Evolutionary conservation across 192 early-diverging fungal species (phyloP).

Genomic region (Backusella morwellensis): DNA sequence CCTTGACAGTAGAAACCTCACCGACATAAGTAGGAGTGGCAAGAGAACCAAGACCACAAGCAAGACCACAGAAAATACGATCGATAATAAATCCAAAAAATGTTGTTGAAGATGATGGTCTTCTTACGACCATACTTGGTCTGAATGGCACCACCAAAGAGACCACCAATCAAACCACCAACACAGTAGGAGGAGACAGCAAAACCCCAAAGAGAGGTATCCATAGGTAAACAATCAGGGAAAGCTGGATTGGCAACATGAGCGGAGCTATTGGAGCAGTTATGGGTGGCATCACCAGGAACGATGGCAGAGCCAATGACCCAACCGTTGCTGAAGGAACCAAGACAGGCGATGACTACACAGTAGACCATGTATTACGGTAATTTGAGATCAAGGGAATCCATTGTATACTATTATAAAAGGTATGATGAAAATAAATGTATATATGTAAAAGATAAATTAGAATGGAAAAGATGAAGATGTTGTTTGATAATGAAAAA

Average conservation of each 20-base stretch:
- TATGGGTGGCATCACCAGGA: neutral
- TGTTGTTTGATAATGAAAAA: too few relatives aligned
- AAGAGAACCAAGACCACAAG: slow-evolving; percentile 62
- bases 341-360: too few relatives aligned
- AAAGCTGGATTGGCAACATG: neutral
- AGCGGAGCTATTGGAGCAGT: neutral
- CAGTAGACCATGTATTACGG: too few relatives aligned
- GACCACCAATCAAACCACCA: slow-evolving; percentile 55
- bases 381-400: neutral
- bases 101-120: slow-evolving; percentile 20
- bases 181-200: slow-evolving; percentile 42
- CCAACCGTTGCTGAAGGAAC: too few relatives aligned
- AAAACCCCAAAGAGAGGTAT: slow-evolving; percentile 31
- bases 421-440: too few relatives aligned
- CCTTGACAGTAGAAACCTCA: slow-evolving; percentile 44
- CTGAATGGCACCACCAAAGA: slow-evolving; percentile 46
- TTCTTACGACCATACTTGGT: slow-evolving; percentile 39
- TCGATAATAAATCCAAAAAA: slow-evolving; percentile 73
- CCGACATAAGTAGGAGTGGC: slow-evolving; percentile 51
- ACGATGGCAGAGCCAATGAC: neutral
- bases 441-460: too few relatives aligned
- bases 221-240: neutral
- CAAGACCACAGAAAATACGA: slow-evolving; percentile 70
- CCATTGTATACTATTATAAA: too few relatives aligned
- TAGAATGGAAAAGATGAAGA: too few relatives aligned